phyloP scores from a whole-genome alignment of 148 eudicot species.

The Vaccinium vitisidaea region DNA sequence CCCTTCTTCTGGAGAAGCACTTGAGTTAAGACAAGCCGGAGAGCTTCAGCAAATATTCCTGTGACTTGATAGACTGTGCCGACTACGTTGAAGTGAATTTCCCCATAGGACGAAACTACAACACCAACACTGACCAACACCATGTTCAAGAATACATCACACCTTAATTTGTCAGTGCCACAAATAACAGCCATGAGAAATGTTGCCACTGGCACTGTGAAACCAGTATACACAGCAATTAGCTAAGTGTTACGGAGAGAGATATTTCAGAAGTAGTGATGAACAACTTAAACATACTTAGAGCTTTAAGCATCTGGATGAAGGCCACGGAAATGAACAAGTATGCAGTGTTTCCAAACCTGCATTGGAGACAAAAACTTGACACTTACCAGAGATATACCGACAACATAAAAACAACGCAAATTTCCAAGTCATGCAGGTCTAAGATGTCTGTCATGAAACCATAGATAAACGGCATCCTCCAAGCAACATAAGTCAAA shows the following conservation, averaged over 20 bases:
- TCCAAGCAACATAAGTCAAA: constrained; percentile 5
- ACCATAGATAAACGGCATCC: background rate
- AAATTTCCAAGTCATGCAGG: background rate
- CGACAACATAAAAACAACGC: background rate
- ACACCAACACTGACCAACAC: constrained; percentile 81
- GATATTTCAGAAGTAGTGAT: constrained; percentile 13
- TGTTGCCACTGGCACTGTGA: constrained; percentile 91
- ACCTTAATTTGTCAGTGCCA: constrained; percentile 76
- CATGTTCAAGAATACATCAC: constrained; percentile 80
- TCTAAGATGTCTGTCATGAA: background rate
- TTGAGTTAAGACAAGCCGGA: constrained; percentile 83
- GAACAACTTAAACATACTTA: constrained; percentile 46
- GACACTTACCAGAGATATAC: background rate
- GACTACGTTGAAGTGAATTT: constrained; percentile 77
- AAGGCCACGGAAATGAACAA: constrained; percentile 85
- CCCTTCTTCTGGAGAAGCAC: constrained; percentile 88
- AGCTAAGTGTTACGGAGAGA: constrained; percentile 12
- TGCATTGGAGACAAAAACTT: constrained; percentile 28
- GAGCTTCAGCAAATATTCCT: constrained; percentile 85
- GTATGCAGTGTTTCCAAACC: constrained; percentile 91
- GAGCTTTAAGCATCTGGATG: constrained; percentile 93
- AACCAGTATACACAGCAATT: constrained; percentile 23
- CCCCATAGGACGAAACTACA: constrained; percentile 78
- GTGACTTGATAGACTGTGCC: constrained; percentile 81
- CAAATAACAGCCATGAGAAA: constrained; percentile 83